These are phyloP conservation scores for Sporothrix brasiliensis DNA, from an alignment of 2,329 filamentous ascomycete species.

Conservation along the genomic window DNA sequence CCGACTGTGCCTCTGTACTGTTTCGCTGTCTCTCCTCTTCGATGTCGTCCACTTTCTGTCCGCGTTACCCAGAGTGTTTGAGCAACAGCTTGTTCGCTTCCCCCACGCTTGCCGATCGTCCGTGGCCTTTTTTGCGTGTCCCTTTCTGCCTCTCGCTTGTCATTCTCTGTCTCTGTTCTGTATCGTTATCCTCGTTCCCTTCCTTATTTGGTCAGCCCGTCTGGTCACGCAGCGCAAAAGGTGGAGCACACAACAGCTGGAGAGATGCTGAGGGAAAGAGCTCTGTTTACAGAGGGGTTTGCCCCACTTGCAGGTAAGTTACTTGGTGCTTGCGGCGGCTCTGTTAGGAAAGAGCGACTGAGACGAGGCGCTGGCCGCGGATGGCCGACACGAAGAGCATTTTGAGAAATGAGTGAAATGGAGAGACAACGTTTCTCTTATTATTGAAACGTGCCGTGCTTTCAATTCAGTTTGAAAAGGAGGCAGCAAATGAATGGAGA, in stretches of 20 bases:
- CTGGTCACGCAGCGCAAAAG: constrained; percentile 16
- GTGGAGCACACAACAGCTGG: constrained; percentile 5
- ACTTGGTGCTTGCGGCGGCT: constrained; percentile 3
- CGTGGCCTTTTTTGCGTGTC: not conserved
- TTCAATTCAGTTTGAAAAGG: not conserved
- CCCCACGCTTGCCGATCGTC: not conserved
- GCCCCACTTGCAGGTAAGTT: not conserved
- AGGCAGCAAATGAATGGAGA: constrained; percentile 15
- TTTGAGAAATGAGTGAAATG: not conserved
- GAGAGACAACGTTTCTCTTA: not conserved
- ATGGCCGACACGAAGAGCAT: not conserved
- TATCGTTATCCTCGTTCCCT: not conserved
- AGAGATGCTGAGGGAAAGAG: not conserved
- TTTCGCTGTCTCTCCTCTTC: not conserved
- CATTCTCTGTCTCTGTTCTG: not conserved
- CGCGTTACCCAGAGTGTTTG: not conserved
- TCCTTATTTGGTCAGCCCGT: not conserved
- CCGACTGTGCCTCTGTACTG: too few species aligned
- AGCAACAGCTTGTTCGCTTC: not conserved
- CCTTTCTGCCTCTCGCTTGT: not conserved
- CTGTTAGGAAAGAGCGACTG: constrained; percentile 1
- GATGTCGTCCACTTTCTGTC: not conserved
- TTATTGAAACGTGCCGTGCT: not conserved
- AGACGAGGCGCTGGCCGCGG: not conserved
- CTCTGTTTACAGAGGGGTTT: too few species aligned